Base-by-base conservation (phyloP, 1,139 yeast genomes). In the Yamadazyma diospyri region DNA sequence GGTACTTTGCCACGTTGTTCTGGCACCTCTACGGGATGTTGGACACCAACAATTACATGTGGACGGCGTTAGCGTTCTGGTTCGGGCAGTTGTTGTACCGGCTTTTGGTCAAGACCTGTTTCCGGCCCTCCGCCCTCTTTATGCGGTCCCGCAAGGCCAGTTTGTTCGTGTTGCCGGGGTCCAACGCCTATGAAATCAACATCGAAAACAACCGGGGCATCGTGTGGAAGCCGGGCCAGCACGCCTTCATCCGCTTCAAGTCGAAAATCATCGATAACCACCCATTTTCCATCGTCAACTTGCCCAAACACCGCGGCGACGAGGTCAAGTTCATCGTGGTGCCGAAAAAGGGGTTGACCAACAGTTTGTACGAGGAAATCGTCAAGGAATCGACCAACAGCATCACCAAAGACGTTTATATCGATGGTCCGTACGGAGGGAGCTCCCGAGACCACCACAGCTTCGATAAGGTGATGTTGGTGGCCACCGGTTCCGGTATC, bases 341-440 rank as follows among this genome's bases (percentile, higher is more conserved):
- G 29, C 75, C 81, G 0, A 64, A 68, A 39, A 53, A 52, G 12
- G 86, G 86, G 0, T 55, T 78, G 35, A 78, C 85, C 1, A 46
- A 37, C 28, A 34, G 38, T 5, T 42, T 65, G 21, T 55, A 55
- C 30, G 39, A 51, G 8, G 56, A 60, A 40, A 46, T 66, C 29
- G 57, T 59, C 27, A 48, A 51, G 5, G 44, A 42, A 23, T 42
- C 52, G 4, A 27, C 21, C 13, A 29, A 23, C 15, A 13, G 12
- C 13, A 35, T 43, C 5, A 38, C 41, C 15, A 49, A 55, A 16
- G 59, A 58, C 39, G 75, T 75, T 1, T 63, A 55, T 39, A 50
- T 78, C 29, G 85, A 78, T 49, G 85, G 85, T 3, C 81, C 85
- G 2, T 78, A 77, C 42, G 85, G 85, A 7, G 84, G 84, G 0